phyloP scores from a whole-genome alignment of 306 rosid genomes.

The Castanea mollissima region DNA sequence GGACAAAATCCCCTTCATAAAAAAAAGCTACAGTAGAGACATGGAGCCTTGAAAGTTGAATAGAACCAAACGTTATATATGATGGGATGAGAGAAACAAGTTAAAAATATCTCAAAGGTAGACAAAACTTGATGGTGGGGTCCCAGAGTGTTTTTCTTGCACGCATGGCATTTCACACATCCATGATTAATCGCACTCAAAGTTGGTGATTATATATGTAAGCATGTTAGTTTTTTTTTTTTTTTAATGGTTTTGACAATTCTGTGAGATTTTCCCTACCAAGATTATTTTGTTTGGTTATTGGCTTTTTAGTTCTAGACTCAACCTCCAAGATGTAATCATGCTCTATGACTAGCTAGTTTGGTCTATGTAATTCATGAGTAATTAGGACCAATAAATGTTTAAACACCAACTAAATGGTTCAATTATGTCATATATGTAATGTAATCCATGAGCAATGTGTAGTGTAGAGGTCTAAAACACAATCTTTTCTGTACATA shows the following conservation, averaged over 20 bases:
- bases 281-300: no score
- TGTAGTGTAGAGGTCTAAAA: no score
- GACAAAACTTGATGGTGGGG: conserved; percentile 45
- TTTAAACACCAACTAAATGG: no score
- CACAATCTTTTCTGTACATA: no score
- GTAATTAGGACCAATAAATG: no score
- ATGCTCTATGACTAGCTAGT: no score
- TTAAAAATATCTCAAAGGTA: conserved; percentile 5
- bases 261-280: not conserved
- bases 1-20: no score
- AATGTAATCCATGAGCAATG: no score
- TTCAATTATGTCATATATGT: no score
- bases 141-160: conserved; percentile 28
- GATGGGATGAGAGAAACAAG: conserved; percentile 14
- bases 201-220: conserved; percentile 7
- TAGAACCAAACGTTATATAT: not conserved
- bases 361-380: no score
- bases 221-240: not conserved
- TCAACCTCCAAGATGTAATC: not conserved
- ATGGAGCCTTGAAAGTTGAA: not conserved
- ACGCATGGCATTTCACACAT: conserved; percentile 32
- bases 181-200: conserved; percentile 40
- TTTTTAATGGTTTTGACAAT: not conserved
- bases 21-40: not conserved
- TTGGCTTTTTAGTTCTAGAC: not conserved